These are phyloP conservation scores for Chlorella sp. DNA, from an alignment of 139 green algal species.

Conservation along the genomic window DNA sequence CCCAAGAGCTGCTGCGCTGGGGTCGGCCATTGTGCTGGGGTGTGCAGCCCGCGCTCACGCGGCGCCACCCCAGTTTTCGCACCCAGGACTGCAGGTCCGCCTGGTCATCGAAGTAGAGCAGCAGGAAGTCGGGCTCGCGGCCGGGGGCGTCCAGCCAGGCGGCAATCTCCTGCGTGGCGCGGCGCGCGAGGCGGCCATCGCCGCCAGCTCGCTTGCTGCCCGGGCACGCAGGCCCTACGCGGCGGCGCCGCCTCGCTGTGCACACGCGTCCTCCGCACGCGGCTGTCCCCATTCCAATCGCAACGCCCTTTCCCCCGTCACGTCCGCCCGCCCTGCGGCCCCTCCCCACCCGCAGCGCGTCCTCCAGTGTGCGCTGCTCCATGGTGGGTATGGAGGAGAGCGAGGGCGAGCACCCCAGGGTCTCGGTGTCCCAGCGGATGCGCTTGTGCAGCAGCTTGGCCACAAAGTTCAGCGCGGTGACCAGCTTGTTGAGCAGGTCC, in stretches of 20 bases:
- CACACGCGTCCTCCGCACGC: too few relatives aligned
- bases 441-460: constrained; percentile 52
- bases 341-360: constrained; percentile 38
- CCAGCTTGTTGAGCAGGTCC: constrained; percentile 56
- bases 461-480: constrained; percentile 59
- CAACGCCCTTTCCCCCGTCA: too few relatives aligned
- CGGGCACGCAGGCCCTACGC: too few relatives aligned
- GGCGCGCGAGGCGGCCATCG: too few relatives aligned
- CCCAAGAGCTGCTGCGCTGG: too few relatives aligned
- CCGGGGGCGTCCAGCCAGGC: constrained; percentile 52
- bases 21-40: too few relatives aligned
- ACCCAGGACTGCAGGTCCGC: constrained; percentile 57
- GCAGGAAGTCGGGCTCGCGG: constrained; percentile 53
- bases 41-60: too few relatives aligned
- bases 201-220: too few relatives aligned
- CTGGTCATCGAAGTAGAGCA: constrained; percentile 74
- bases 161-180: constrained; percentile 40
- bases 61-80: too few relatives aligned
- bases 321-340: too few relatives aligned
- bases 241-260: too few relatives aligned
- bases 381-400: constrained; percentile 64
- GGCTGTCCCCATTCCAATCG: too few relatives aligned
- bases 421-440: constrained; percentile 77
- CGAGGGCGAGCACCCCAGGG: constrained; percentile 71
- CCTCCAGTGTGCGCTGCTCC: constrained; percentile 58